phyloP scores from a whole-genome alignment of 345 rosid genomes.

The Aquilaria sinensis region DNA sequence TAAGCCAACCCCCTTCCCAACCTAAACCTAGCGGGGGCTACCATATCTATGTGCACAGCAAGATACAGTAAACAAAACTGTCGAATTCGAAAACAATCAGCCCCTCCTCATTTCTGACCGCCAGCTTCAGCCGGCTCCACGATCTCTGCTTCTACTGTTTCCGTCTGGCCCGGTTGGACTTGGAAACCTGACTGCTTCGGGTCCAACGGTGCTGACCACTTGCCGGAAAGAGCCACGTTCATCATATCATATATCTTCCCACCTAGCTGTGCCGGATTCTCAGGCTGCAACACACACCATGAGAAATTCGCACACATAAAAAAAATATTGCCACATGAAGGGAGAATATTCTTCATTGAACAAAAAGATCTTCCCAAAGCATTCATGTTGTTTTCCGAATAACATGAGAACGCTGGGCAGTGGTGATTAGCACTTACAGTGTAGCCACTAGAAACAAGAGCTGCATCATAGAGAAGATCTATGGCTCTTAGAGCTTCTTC shows the following conservation, averaged over 20 bases:
- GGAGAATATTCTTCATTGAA: neutral
- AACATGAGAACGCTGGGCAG: too few relatives aligned
- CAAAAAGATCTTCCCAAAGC: neutral
- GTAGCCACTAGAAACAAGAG: slow-evolving; percentile 88
- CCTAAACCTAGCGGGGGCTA: too few relatives aligned
- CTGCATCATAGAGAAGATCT: slow-evolving; percentile 89
- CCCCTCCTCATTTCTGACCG: slow-evolving; percentile 44
- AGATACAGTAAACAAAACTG: neutral
- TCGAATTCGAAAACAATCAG: too few relatives aligned
- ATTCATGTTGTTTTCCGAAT: neutral
- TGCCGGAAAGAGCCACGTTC: slow-evolving; percentile 72
- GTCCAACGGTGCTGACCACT: slow-evolving; percentile 53
- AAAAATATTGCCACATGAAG: neutral
- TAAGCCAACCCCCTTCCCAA: too few relatives aligned
- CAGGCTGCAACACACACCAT: slow-evolving; percentile 51
- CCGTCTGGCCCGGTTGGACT: slow-evolving; percentile 18
- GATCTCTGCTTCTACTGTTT: slow-evolving; percentile 70
- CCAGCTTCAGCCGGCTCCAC: slow-evolving; percentile 71
- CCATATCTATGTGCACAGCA: neutral
- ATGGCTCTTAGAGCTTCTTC: slow-evolving; percentile 77
- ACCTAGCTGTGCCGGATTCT: slow-evolving; percentile 87
- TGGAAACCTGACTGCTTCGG: slow-evolving; percentile 20
- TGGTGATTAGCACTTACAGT: slow-evolving; percentile 48
- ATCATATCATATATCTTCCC: slow-evolving; percentile 99
- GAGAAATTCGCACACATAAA: neutral